Conservation (phyloP, 139 green algal genomes). For the Ettlia oleoabundans region DNA sequence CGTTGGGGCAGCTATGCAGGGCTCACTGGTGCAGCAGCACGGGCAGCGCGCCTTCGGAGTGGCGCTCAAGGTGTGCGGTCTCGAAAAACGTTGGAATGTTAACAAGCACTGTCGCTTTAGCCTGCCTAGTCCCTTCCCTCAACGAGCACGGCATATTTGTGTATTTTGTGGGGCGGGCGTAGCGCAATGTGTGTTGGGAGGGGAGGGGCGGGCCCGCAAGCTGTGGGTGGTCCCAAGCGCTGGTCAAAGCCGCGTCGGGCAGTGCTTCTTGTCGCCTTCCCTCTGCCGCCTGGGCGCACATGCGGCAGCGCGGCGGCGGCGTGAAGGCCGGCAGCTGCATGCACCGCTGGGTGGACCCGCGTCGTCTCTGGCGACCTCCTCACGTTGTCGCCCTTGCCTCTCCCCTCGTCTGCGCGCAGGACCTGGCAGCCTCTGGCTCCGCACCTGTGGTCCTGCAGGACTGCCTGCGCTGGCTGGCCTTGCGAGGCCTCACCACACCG, state of each 20-base stretch:
- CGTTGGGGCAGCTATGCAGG: too few species aligned
- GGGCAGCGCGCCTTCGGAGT: neutral
- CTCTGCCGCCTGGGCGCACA: neutral
- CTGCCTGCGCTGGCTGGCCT: conserved; percentile 39
- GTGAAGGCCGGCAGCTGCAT: neutral
- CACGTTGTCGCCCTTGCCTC: too few species aligned
- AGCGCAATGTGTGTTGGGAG: neutral
- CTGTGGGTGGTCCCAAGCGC: neutral
- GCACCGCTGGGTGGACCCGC: neutral
- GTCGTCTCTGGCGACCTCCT: too few species aligned
- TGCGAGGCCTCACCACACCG: conserved; percentile 17
- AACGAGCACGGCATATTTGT: too few species aligned
- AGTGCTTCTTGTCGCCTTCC: neutral
- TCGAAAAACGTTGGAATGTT: neutral
- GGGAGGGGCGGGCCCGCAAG: neutral
- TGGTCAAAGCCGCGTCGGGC: neutral
- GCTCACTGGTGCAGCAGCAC: too few species aligned
- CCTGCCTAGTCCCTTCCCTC: too few species aligned
- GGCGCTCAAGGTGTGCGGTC: neutral
- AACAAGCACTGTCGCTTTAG: too few species aligned
- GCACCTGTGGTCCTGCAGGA: conserved; percentile 44
- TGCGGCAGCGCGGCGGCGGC: neutral
- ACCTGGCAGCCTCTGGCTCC: conserved; percentile 33
- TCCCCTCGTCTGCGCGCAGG: conserved; percentile 13
- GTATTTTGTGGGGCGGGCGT: too few species aligned